Percentiles rank a stretch among this genome's conserved stretches.
These are phyloP conservation scores for Nakazawaea sp. DNA, from an alignment of 805 yeast genomes.

Conservation along the genomic window DNA sequence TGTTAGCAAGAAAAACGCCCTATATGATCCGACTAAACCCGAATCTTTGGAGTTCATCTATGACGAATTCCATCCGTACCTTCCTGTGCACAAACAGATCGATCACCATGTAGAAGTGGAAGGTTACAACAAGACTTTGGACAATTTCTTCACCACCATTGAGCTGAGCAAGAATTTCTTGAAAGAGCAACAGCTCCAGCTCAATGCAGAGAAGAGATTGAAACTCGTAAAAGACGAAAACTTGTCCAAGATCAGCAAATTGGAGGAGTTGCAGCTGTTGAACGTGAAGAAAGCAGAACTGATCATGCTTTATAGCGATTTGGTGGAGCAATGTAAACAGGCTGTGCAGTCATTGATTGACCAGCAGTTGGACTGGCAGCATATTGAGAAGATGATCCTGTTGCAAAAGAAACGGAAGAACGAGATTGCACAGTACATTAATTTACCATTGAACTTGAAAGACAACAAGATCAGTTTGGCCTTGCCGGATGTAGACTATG, in stretches of 20 bases:
- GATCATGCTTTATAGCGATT: slow-evolving; percentile 59
- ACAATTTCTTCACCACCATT: slow-evolving; percentile 74
- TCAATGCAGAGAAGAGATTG: slow-evolving; percentile 67
- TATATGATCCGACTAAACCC: slow-evolving; percentile 35
- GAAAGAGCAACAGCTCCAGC: slow-evolving; percentile 68
- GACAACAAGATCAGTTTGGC: slow-evolving; percentile 58
- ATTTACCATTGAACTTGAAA: slow-evolving; percentile 61
- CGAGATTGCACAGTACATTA: slow-evolving; percentile 53
- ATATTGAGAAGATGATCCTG: slow-evolving; percentile 68
- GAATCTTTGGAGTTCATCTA: slow-evolving; percentile 32
- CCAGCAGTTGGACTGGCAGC: slow-evolving; percentile 92
- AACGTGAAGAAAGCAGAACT: slow-evolving; percentile 68
- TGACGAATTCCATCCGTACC: slow-evolving; percentile 51
- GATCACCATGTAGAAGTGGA: slow-evolving; percentile 29
- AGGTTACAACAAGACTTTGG: slow-evolving; percentile 80
- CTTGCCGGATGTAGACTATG: slow-evolving; percentile 41
- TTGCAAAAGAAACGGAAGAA: slow-evolving; percentile 66
- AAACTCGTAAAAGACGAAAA: slow-evolving; percentile 73
- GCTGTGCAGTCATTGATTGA: slow-evolving; percentile 63
- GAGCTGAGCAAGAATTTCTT: slow-evolving; percentile 76
- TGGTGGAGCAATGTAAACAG: slow-evolving; percentile 63
- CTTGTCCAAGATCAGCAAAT: slow-evolving; percentile 56
- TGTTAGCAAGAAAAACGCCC: slow-evolving; percentile 51
- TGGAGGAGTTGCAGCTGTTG: slow-evolving; percentile 53
- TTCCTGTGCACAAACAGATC: slow-evolving; percentile 28